Evolutionary conservation across 371 early-diverging fungal species (phyloP).

Genomic region (Saksenaea vasiformis): DNA sequence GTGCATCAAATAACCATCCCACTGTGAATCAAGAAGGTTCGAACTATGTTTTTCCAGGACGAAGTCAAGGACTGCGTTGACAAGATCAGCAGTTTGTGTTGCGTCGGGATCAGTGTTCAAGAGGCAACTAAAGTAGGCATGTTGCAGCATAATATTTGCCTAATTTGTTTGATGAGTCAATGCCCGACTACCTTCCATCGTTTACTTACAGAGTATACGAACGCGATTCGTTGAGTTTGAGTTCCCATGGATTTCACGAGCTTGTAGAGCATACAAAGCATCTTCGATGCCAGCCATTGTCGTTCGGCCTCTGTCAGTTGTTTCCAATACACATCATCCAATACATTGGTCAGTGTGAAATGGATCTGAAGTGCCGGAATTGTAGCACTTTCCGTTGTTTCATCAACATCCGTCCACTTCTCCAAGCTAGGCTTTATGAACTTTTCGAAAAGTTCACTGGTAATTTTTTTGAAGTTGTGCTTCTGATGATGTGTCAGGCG

Average conservation of each 20-base stretch:
- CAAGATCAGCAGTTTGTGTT: slow-evolving; percentile 10
- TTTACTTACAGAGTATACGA: slow-evolving; percentile 17
- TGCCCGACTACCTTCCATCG: not conserved
- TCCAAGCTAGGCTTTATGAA: slow-evolving; percentile 31
- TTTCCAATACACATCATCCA: slow-evolving; percentile 45
- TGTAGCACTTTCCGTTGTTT: slow-evolving; percentile 7
- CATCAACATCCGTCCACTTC: slow-evolving; percentile 13
- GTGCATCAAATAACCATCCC: slow-evolving; percentile 49
- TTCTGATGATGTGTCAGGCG: slow-evolving; percentile 46
- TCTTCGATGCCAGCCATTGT: slow-evolving; percentile 12
- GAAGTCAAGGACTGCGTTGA: slow-evolving; percentile 27
- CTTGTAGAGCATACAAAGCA: not conserved
- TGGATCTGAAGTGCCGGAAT: slow-evolving; percentile 56
- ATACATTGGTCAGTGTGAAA: slow-evolving; percentile 41
- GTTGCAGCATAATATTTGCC: slow-evolving; percentile 40
- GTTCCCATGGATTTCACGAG: not conserved
- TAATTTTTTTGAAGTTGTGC: slow-evolving; percentile 16
- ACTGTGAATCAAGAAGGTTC: slow-evolving; percentile 15
- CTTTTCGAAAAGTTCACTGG: slow-evolving; percentile 9
- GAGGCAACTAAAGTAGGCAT: slow-evolving; percentile 28
- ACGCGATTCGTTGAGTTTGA: slow-evolving; percentile 1
- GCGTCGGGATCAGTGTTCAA: not conserved
- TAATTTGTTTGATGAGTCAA: slow-evolving; percentile 7
- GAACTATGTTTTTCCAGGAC: slow-evolving; percentile 6
- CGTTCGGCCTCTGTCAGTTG: slow-evolving; percentile 12